Evolutionary conservation across 257 asterid species (phyloP).

Genomic region (Paraleonurus japonicus): DNA sequence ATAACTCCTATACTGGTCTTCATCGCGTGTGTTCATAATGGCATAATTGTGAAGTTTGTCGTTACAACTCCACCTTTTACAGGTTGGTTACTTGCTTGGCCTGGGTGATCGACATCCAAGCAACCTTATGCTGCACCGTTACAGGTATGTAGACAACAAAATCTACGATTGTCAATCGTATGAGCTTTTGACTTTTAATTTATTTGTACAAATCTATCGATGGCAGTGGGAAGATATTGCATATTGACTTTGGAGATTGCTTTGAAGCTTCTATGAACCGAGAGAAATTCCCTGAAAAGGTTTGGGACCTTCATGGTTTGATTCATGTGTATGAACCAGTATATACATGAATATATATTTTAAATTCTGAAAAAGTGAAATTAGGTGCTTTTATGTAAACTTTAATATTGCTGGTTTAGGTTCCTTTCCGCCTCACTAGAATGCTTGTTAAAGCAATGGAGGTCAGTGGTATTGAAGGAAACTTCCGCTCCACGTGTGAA

Average conservation of each 20-base stretch:
- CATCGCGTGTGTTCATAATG: background rate
- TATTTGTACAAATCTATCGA: conserved; percentile 24
- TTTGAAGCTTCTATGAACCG: conserved; percentile 99
- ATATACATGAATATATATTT: background rate
- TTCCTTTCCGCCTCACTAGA: conserved; percentile 98
- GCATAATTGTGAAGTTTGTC: background rate
- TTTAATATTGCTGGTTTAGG: conserved; percentile 49
- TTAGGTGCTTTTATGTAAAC: background rate
- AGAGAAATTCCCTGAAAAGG: conserved; percentile 99
- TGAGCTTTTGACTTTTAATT: conserved; percentile 16
- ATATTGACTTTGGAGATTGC: conserved; percentile 99
- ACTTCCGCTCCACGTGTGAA: conserved; percentile 96
- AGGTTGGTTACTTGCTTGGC: conserved; percentile 99
- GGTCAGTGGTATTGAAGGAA: conserved; percentile 99
- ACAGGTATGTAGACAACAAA: conserved; percentile 49
- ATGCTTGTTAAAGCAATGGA: conserved; percentile 99
- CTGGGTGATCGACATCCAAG: conserved; percentile 99
- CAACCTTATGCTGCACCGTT: conserved; percentile 97
- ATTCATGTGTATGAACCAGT: background rate
- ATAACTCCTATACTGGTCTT: background rate
- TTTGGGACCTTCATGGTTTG: conserved; percentile 24
- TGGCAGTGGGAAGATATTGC: conserved; percentile 96
- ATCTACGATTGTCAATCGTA: conserved; percentile 7
- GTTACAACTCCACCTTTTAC: conserved; percentile 25
- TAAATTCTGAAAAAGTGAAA: background rate